Conservation (phyloP, 768 basidiomycete genomes). For the Lactarius evosmus region DNA sequence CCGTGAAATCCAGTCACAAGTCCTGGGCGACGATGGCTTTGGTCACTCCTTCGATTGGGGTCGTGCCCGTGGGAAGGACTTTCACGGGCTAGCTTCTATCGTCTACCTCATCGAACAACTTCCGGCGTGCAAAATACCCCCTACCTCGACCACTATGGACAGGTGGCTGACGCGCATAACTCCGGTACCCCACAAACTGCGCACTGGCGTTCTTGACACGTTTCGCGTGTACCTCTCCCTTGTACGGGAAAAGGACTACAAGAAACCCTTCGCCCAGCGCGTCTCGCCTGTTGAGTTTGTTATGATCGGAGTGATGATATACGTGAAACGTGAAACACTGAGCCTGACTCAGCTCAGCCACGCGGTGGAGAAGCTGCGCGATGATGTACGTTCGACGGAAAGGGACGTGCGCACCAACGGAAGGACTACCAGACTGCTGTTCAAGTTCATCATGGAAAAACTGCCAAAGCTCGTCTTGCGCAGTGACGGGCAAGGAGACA, state of each 20-base stretch:
- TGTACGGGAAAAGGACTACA: constrained; percentile 38
- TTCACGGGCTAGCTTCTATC: constrained; percentile 35
- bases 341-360: constrained; percentile 41
- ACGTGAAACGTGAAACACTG: constrained; percentile 43
- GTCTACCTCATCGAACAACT: constrained; percentile 35
- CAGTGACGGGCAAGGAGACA: constrained; percentile 29
- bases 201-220: constrained; percentile 39
- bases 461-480: constrained; percentile 22
- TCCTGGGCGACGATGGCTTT: constrained; percentile 42
- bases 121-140: constrained; percentile 24
- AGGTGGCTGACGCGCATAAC: constrained; percentile 32
- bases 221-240: constrained; percentile 49
- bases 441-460: constrained; percentile 46
- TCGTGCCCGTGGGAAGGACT: constrained; percentile 38
- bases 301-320: constrained; percentile 52
- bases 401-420: constrained; percentile 65
- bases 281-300: constrained; percentile 72
- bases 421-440: constrained; percentile 53
- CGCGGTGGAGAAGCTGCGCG: constrained; percentile 52
- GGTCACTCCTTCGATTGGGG: constrained; percentile 37
- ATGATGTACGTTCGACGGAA: constrained; percentile 50
- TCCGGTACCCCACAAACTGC: constrained; percentile 35
- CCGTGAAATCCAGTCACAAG: constrained; percentile 49
- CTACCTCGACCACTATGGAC: constrained; percentile 31
- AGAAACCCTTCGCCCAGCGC: constrained; percentile 37